These are phyloP conservation scores for Dillenia suffruticosa DNA, from an alignment of 164 flowering plant genomes.

Conservation along the genomic window DNA sequence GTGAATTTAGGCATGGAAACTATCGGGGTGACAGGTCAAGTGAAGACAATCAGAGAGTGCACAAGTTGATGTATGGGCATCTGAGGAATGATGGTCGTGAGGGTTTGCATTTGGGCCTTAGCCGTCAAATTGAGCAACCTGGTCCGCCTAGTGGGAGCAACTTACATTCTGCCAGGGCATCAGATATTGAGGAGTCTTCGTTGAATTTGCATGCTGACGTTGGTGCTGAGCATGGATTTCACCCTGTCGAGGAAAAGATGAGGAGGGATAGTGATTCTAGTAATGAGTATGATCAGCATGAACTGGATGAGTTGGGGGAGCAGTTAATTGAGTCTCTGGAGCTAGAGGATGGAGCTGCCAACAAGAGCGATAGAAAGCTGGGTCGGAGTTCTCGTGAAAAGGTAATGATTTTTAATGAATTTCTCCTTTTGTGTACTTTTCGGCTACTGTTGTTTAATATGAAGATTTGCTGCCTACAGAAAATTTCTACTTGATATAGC, in stretches of 20 bases:
- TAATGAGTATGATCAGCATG: conserved; percentile 6
- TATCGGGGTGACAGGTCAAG: not conserved
- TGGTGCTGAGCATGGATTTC: conserved; percentile 6
- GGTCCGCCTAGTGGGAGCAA: conserved; percentile 51
- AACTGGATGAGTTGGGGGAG: conserved; percentile 39
- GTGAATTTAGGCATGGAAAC: conserved; percentile 11
- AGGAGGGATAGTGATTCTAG: conserved; percentile 13
- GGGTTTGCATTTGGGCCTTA: conserved; percentile 17
- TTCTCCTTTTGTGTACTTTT: too few species aligned
- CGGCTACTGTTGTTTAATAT: too few species aligned
- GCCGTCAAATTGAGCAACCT: conserved; percentile 58
- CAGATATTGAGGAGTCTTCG: conserved; percentile 45
- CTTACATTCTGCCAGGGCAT: conserved; percentile 44
- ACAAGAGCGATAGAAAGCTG: conserved; percentile 27
- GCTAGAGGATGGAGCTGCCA: conserved; percentile 40
- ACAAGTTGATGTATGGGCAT: not conserved
- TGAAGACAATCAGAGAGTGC: conserved; percentile 11
- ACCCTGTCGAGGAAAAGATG: conserved; percentile 6
- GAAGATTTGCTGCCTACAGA: too few species aligned
- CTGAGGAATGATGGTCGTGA: conserved; percentile 3
- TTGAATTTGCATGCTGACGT: conserved; percentile 22
- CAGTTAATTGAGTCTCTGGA: conserved; percentile 34
- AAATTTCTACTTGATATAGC: too few species aligned
- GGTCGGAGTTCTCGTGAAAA: conserved; percentile 34
- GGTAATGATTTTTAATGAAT: conserved; percentile 27